Evolutionary conservation across 306 rosid genomes (phyloP).

Genomic region (Crotalaria pallida): DNA sequence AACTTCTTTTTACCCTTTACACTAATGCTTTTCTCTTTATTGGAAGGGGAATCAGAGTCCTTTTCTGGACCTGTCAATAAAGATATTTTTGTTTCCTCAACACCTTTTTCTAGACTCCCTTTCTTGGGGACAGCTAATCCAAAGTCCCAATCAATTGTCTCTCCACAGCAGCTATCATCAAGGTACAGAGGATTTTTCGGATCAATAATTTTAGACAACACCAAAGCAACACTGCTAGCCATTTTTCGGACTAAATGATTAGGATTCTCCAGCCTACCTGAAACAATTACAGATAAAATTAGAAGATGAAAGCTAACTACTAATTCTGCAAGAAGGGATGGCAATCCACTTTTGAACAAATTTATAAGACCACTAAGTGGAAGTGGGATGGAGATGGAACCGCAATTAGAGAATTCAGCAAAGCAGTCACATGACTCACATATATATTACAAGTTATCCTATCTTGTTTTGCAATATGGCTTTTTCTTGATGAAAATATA

Average conservation of each 20-base stretch:
- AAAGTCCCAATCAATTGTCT: conserved; percentile 77
- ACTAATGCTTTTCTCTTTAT: conserved; percentile 21
- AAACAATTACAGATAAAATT: conserved; percentile 31
- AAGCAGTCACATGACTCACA: conserved; percentile 5
- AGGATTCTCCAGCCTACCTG: conserved; percentile 98
- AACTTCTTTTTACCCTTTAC: conserved; percentile 46
- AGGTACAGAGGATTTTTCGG: conserved; percentile 89
- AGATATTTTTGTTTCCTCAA: conserved; percentile 25
- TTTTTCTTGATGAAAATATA: not conserved
- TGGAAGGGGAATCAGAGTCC: conserved; percentile 26
- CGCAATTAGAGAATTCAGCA: not conserved
- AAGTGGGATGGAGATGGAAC: not conserved
- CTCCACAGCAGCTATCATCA: conserved; percentile 72
- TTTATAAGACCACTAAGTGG: conserved; percentile 1
- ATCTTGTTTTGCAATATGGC: not conserved
- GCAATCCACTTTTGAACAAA: conserved; percentile 6
- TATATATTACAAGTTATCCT: not conserved
- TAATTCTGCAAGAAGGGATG: conserved; percentile 18
- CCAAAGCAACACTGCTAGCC: conserved; percentile 81
- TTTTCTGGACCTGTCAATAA: conserved; percentile 27
- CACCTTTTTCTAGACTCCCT: conserved; percentile 32
- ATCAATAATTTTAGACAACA: conserved; percentile 82
- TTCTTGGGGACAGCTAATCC: conserved; percentile 46
- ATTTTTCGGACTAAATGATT: conserved; percentile 70
- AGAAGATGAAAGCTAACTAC: conserved; percentile 9